Evolutionary conservation across 108 stramenopile genomes (phyloP), one percentile per base, ranked within the genome.

Genomic region (Craspedostauros australis): DNA sequence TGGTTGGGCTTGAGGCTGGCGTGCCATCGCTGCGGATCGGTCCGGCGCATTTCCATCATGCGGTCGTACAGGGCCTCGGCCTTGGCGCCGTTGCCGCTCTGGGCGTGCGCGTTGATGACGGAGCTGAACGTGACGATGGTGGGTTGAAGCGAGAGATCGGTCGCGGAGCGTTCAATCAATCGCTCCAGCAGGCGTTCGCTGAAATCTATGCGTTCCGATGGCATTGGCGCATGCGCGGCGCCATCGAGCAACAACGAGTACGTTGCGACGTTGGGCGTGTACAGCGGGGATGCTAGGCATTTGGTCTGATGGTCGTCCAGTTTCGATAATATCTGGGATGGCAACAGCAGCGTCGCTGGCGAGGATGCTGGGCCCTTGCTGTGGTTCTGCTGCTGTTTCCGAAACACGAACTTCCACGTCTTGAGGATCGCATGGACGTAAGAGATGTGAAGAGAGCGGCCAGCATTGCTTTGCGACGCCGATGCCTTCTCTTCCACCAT

Each of bases 161-260:
- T 9, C 4, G 27, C 20, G 8, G 50, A 32, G 37, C 54, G 52
- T 39, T 46, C 19, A 1, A 68, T 14, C 19, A 68, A 18, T 21
- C 58, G 44, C 6, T 32, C 32, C 19, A 68, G 23, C 20, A 68
- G 33, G 12, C 27, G 30, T 38, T 68, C 66, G 9, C 43, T 33
- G 33, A 68, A 68, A 15, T 9, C 44, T 28, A 54, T 39, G 11
- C 53, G 43, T 46, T 64, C 62, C 5, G 31, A n/a, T 4, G 51
- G 51, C 32, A 54, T 29, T 2, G 44, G 48, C 33, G 45, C 46
- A 15, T 23, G 28, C 2, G 50, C 31, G n/a, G 66, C 66, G 6
- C 57, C 51, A 54, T 68, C 66, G 46, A 68, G 27, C 18, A 68
- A 26, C 9, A 68, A 37, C 23, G 66, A 54, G 42, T 68, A 68